Evolutionary conservation across 345 rosid species (phyloP).

Genomic region (Lumnitzera littorea): DNA sequence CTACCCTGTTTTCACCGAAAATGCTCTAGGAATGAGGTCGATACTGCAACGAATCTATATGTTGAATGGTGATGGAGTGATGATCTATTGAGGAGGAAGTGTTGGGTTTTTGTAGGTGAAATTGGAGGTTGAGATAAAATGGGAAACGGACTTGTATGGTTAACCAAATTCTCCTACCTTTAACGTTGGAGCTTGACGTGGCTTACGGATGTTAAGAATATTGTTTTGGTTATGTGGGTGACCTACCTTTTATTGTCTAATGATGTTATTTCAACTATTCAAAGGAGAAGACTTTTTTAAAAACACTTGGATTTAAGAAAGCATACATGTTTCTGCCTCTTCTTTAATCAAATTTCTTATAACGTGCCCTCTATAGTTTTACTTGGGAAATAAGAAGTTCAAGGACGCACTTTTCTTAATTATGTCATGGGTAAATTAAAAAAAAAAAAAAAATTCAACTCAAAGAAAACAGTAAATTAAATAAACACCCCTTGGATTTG

Average conservation of each 20-base stretch:
- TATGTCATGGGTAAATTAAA: too few relatives aligned
- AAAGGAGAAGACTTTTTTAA: conserved; percentile 4
- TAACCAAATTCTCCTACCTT: conserved; percentile 36
- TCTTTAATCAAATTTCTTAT: background rate
- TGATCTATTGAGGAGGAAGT: background rate
- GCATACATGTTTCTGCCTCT: conserved; percentile 26
- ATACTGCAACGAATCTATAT: too few relatives aligned
- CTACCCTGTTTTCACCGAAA: too few relatives aligned
- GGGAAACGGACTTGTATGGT: conserved; percentile 17
- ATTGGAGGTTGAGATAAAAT: conserved; percentile 12
- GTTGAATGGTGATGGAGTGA: too few relatives aligned
- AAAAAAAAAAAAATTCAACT: too few relatives aligned
- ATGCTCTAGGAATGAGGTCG: conserved; percentile 8
- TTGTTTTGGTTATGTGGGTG: conserved; percentile 15
- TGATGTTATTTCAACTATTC: background rate
- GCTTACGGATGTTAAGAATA: background rate
- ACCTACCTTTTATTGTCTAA: conserved; percentile 14
- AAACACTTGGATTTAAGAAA: conserved; percentile 8
- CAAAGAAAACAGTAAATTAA: too few relatives aligned
- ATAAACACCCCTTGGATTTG: too few relatives aligned
- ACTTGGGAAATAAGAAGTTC: too few relatives aligned
- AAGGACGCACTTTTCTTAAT: too few relatives aligned
- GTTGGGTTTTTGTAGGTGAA: conserved; percentile 23
- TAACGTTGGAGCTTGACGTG: conserved; percentile 2
- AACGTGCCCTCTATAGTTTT: background rate